phyloP scores from a whole-genome alignment of 345 rosid genomes.

The Syzygium aqueum region DNA sequence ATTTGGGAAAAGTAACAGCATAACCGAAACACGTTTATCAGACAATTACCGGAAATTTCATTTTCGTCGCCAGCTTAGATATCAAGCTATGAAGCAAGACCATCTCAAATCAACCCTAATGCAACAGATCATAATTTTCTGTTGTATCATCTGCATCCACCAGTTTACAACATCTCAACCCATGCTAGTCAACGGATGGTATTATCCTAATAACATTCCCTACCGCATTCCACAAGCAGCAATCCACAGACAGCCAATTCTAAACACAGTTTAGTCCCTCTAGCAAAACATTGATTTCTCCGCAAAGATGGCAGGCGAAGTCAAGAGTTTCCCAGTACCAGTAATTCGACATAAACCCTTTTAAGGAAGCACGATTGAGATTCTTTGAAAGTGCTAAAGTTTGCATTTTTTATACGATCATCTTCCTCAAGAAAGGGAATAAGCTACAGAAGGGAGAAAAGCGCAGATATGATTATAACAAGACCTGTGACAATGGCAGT shows the following conservation, averaged over 20 bases:
- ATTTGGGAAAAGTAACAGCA: neutral
- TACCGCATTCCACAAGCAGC: neutral
- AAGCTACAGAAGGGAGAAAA: neutral
- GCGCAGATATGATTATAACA: neutral
- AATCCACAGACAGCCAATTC: neutral
- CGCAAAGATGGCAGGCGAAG: neutral
- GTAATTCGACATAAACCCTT: neutral
- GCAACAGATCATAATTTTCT: neutral
- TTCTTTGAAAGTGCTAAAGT: neutral
- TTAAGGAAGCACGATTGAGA: neutral
- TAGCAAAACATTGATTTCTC: neutral
- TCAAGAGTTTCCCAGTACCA: neutral
- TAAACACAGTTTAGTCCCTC: neutral
- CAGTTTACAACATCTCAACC: neutral
- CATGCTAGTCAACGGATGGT: neutral
- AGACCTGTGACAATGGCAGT: slow-evolving; percentile 45
- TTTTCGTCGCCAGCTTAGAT: neutral
- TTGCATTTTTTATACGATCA: neutral
- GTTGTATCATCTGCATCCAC: neutral
- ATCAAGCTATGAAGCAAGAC: neutral
- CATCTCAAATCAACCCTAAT: neutral
- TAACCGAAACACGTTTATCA: neutral
- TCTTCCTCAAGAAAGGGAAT: neutral
- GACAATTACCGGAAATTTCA: neutral
- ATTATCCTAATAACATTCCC: neutral